Evolutionary conservation across 2,329 filamentous ascomycete genomes (phyloP), one percentile per base, ranked within the genome.

Genomic region (Pyrenophora seminiperda): DNA sequence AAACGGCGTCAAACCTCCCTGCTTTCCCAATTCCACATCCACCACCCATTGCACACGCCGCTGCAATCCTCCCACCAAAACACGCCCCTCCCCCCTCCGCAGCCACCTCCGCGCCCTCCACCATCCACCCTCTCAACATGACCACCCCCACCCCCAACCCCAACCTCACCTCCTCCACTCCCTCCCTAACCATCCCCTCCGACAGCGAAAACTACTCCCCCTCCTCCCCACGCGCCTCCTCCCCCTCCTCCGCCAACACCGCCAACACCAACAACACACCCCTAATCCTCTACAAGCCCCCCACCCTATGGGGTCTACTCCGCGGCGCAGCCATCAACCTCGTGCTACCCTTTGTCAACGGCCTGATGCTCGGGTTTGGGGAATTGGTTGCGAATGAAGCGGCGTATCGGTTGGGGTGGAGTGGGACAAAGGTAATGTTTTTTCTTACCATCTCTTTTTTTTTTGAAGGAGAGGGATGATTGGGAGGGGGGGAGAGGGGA

Each of bases 331-430:
- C 92, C 5, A 99, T 99, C 76, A 99, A 99, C 73, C 79, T 99
- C n/a, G 67, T 99, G 1, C 77, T 99, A 15, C 94, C 94, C 0
- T 99, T 99, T 67, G 85, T 99, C 68, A 99, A 99, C 76, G 94
- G 94, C 38, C 83, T 99, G 80, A 99, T 99, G 94, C 77, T 99
- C 67, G 94, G 94, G 2, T 97, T 99, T 68, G 94, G 94, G 62
- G 94, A 99, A 77, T 77, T 99, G 42, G 93, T 99, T 74, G 94
- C 94, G 46, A 94, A 99, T 70, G 94, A 99, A 77, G 88, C 90
- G 41, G 94, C 94, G 1, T 99, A 93, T 70, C 81, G 93, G 66
- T 78, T 97, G 63, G 94, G 94, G 53, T 99, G 94, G 94, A 87
- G 89, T 58, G 88, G 88, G 46, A 97, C 94, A 53, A 96, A 94